Percentiles rank a stretch among this genome's conserved stretches.
phyloP scores from a whole-genome alignment of 208 protist genomes.

The Leishmania amazonensis region DNA sequence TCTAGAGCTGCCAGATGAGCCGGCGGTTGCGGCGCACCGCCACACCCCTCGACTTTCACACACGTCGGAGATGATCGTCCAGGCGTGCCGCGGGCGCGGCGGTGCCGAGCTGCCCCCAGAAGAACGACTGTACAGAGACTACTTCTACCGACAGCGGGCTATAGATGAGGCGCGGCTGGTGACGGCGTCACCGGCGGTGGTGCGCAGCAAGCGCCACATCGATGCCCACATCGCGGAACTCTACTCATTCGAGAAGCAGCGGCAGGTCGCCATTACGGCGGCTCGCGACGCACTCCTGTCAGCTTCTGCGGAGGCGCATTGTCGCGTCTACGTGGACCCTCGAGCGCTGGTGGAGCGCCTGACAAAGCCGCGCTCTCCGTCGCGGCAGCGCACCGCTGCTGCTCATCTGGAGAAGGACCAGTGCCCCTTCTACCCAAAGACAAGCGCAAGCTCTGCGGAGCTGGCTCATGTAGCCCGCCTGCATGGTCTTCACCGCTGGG shows the following conservation, averaged over 20 bases:
- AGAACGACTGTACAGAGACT: slow-evolving; percentile 58
- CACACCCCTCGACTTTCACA: slow-evolving; percentile 45
- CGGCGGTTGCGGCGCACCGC: slow-evolving; percentile 16
- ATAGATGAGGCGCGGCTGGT: not conserved
- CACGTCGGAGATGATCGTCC: slow-evolving; percentile 50
- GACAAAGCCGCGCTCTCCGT: slow-evolving; percentile 7
- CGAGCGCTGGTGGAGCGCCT: slow-evolving; percentile 51
- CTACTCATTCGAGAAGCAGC: slow-evolving; percentile 47
- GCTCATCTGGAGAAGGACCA: slow-evolving; percentile 3
- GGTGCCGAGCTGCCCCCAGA: slow-evolving; percentile 32
- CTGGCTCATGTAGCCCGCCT: slow-evolving; percentile 14
- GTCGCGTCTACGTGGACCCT: slow-evolving; percentile 37
- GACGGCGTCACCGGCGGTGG: not conserved
- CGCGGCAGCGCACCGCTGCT: slow-evolving; percentile 8
- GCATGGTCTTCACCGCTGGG: slow-evolving; percentile 31
- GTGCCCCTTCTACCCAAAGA: slow-evolving; percentile 24
- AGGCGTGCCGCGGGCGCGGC: slow-evolving; percentile 34
- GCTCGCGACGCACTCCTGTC: slow-evolving; percentile 40
- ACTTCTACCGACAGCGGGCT: slow-evolving; percentile 27
- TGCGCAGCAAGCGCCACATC: slow-evolving; percentile 43
- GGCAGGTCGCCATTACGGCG: slow-evolving; percentile 35
- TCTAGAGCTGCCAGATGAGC: slow-evolving; percentile 49
- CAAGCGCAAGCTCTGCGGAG: slow-evolving; percentile 10
- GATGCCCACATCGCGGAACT: slow-evolving; percentile 55
- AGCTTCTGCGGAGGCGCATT: not conserved